Conservation (phyloP, 176 grass and related monocot species). For the Oropetium thomaeum region DNA sequence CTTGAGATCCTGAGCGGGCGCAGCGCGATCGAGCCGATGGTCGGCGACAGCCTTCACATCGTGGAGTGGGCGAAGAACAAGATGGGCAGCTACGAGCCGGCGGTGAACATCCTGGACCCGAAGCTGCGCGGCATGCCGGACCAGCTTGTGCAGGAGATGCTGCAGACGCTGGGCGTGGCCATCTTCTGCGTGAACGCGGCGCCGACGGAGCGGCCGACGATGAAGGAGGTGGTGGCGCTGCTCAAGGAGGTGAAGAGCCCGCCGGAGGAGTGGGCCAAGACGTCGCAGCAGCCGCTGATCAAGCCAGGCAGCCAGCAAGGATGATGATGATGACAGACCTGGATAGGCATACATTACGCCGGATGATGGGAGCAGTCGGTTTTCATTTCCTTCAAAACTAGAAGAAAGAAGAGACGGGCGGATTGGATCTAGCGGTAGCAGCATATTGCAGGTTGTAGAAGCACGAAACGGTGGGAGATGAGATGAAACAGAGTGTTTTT, state of each 20-base stretch:
- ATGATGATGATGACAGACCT: constrained; percentile 34
- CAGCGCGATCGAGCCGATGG: constrained; percentile 60
- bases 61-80: constrained; percentile 97
- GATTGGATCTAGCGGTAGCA: constrained; percentile 1
- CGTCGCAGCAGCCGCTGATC: constrained; percentile 78
- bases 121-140: constrained; percentile 78
- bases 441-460: background rate
- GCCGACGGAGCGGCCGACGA: constrained; percentile 74
- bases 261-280: constrained; percentile 93
- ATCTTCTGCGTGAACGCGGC: constrained; percentile 87
- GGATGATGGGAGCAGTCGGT: background rate
- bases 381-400: background rate
- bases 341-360: too few species aligned
- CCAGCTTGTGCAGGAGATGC: constrained; percentile 92
- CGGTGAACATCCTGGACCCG: constrained; percentile 68
- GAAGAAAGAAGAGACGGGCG: background rate
- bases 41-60: constrained; percentile 71
- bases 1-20: constrained; percentile 84
- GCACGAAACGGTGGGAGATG: background rate
- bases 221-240: constrained; percentile 96
- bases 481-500: constrained; percentile 33
- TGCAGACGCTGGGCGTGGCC: constrained; percentile 84
- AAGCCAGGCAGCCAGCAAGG: constrained; percentile 54
- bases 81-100: constrained; percentile 86
- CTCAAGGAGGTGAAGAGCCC: constrained; percentile 95